Conservation (phyloP, 306 rosid genomes). For the Phaseolus lunatus region DNA sequence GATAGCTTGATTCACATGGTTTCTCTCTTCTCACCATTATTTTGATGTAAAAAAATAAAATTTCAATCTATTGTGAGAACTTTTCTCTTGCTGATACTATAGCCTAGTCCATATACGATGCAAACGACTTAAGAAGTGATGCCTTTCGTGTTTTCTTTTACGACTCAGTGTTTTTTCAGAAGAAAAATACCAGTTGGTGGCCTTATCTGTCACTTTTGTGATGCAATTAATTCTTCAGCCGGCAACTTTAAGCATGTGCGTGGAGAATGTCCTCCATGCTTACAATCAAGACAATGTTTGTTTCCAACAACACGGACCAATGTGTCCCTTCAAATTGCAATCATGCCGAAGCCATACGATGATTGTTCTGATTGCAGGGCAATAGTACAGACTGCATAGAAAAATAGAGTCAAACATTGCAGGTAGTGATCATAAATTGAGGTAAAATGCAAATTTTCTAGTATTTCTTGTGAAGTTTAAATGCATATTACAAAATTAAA, state of each 20-base stretch:
- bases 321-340: conserved; percentile 43
- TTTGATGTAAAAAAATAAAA: not conserved
- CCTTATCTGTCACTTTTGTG: conserved; percentile 42
- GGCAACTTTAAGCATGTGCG: conserved; percentile 41
- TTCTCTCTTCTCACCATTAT: conserved; percentile 10
- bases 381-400: not conserved
- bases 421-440: not conserved
- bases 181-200: not conserved
- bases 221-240: conserved; percentile 21
- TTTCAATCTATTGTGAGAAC: not conserved
- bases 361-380: conserved; percentile 27
- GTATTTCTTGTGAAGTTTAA: not conserved
- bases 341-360: conserved; percentile 33
- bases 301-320: conserved; percentile 54
- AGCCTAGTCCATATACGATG: not conserved
- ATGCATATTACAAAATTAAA: not conserved
- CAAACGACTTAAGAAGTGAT: conserved; percentile 15
- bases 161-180: not conserved
- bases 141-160: not conserved
- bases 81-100: not conserved
- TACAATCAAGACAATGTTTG: conserved; percentile 47
- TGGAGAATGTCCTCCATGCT: conserved; percentile 47
- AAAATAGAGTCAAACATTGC: conserved; percentile 29
- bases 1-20: not conserved
- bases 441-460: not conserved